Evolutionary conservation across 78 protist genomes (phyloP), one percentile per base, ranked within the genome.

Genomic region (Dictyostelium intermedium): DNA sequence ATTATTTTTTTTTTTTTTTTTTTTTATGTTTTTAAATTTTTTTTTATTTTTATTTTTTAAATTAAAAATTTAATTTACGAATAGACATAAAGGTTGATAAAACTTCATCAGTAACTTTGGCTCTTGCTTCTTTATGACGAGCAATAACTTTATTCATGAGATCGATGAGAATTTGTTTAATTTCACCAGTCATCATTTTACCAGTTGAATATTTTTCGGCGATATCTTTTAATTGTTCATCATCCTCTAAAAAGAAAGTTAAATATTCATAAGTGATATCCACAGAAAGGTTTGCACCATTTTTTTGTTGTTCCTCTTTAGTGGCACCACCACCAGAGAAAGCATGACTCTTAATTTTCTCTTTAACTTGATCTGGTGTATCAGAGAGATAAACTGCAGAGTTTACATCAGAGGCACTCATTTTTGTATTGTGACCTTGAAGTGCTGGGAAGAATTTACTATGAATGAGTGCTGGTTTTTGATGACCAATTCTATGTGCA

Each of bases 391-490:
- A 99, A 41, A 99, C 97, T 41, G 99, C 97, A 1, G 98, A 53
- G 23, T 76, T 82, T 37, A 30, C 34, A 83, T 82, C 96, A 0
- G 99, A 96, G 1, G 99, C 98, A 41, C 96, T 79, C 99, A 99
- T 98, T 95, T 99, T 98, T 1, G 97, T 85, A 66, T 91, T 69
- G 53, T 79, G 79, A 34, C 98, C 99, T 74, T 96, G 98, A 20
- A 99, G 98, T 5, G 99, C 97, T 1, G 99, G 99, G 97, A 99
- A 97, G 96, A 99, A 99, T 76, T 93, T 96, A 66, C 98, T 50
- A 82, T 98, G 99, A 43, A 99, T 50, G 18, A 99, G 89, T 18
- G 99, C 87, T n/a, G 99, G 99, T 96, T 99, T 99, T 37, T 56
- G 72, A 39, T 53, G 92, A n/a, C 97, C 97, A 20, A 99, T 35